phyloP scores from a whole-genome alignment of 768 basidiomycete genomes.

The Mycena haematopus region DNA sequence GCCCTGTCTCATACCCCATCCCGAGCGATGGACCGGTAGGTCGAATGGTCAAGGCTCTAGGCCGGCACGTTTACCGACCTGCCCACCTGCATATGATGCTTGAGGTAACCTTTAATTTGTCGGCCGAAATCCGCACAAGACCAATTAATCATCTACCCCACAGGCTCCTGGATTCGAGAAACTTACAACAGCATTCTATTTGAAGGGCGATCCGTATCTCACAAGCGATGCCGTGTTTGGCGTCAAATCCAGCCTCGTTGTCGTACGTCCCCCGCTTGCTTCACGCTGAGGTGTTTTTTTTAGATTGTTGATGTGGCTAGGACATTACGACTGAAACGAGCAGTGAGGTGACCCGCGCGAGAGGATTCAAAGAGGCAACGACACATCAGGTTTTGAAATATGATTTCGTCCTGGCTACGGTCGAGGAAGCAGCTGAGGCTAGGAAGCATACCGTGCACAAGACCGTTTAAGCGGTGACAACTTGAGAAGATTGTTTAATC shows the following conservation, averaged over 20 bases:
- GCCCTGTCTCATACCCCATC: conserved; percentile 72
- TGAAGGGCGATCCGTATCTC: conserved; percentile 70
- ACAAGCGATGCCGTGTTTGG: conserved; percentile 82
- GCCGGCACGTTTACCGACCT: conserved; percentile 78
- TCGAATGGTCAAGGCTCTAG: conserved; percentile 56
- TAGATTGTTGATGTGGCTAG: conserved; percentile 37
- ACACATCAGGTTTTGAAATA: conserved; percentile 46
- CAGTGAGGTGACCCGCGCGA: conserved; percentile 56
- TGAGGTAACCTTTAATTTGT: conserved; percentile 44
- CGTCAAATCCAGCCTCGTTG: conserved; percentile 77
- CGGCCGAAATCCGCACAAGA: neutral
- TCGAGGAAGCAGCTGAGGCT: conserved; percentile 44
- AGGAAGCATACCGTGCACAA: conserved; percentile 32
- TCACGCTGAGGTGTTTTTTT: neutral
- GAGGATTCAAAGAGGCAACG: conserved; percentile 54
- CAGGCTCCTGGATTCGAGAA: conserved; percentile 73
- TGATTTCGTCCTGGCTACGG: conserved; percentile 51
- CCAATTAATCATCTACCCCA: neutral
- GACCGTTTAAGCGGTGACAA: neutral
- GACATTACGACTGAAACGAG: conserved; percentile 61
- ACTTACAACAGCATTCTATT: conserved; percentile 77
- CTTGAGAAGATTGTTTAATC: neutral
- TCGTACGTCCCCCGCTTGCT: conserved; percentile 52
- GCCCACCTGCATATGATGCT: conserved; percentile 82
- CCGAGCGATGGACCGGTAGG: conserved; percentile 83